A percentile compares a stretch with the other conserved stretches of the same genome.
These are phyloP conservation scores for Anthostomella pinea DNA, from an alignment of 2,329 filamentous ascomycete species.

Conservation along the genomic window DNA sequence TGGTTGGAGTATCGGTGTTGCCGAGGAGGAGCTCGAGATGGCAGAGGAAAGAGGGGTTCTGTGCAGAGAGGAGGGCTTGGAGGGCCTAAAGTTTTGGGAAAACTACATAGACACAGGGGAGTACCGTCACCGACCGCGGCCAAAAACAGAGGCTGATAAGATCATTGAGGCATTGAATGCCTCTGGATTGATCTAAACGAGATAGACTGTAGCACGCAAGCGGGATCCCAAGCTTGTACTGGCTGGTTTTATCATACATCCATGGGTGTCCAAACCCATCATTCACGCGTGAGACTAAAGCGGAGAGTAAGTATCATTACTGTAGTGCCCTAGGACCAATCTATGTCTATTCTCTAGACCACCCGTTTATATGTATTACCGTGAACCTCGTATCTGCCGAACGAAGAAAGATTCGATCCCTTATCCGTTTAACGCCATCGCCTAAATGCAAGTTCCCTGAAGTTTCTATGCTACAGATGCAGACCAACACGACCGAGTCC, in stretches of 20 bases:
- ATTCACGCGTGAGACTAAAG: not conserved
- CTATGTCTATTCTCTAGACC: constrained; percentile 8
- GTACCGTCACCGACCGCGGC: constrained; percentile 29
- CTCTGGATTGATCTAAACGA: constrained; percentile 22
- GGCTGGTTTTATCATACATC: no score
- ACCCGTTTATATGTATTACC: constrained; percentile 6
- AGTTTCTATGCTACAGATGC: no score
- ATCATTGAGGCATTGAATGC: constrained; percentile 42
- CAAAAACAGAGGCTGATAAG: constrained; percentile 37
- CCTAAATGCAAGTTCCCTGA: constrained; percentile 2
- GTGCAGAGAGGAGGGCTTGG: constrained; percentile 87
- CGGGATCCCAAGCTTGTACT: no score
- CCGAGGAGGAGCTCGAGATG: constrained; percentile 94
- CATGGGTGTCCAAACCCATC: no score
- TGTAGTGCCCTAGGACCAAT: no score
- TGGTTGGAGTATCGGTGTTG: constrained; percentile 95
- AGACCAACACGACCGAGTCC: no score
- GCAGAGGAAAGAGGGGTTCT: constrained; percentile 85
- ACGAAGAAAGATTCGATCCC: not conserved
- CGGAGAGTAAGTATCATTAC: not conserved
- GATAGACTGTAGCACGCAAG: no score
- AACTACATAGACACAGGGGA: constrained; percentile 62
- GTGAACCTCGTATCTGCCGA: constrained; percentile 15
- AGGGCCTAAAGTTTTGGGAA: constrained; percentile 90
- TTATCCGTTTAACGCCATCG: constrained; percentile 17